Conservation (phyloP, 2,329 filamentous ascomycete species). For the Monosporascus sp. region DNA sequence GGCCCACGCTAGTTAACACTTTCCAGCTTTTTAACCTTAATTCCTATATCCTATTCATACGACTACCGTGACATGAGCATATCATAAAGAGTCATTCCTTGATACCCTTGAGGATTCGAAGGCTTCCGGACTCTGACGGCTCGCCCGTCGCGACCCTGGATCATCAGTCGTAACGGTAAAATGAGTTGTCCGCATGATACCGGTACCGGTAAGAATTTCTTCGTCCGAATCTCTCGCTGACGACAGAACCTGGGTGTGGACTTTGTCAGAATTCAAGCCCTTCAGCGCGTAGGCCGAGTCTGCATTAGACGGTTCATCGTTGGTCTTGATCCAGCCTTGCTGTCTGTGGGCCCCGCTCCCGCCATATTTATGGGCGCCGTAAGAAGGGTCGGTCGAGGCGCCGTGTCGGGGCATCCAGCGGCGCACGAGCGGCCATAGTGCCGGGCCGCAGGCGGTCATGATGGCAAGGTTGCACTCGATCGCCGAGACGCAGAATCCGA, state of each 20-base stretch:
- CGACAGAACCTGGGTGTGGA: slow-evolving; percentile 9
- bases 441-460: slow-evolving; percentile 32
- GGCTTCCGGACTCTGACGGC: slow-evolving; percentile 1
- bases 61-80: too few relatives aligned
- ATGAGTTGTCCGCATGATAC: slow-evolving; percentile 13
- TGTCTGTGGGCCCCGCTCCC: slow-evolving; percentile 4
- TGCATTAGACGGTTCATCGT: slow-evolving; percentile 3
- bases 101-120: slow-evolving; percentile 7
- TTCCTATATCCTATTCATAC: too few relatives aligned
- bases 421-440: slow-evolving; percentile 33
- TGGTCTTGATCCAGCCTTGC: slow-evolving; percentile 14
- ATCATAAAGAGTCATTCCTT: slow-evolving; percentile 6
- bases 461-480: slow-evolving; percentile 35
- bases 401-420: slow-evolving; percentile 21
- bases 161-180: slow-evolving; percentile 11
- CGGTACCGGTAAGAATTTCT: slow-evolving; percentile 15
- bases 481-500: slow-evolving; percentile 26
- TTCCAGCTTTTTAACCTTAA: too few relatives aligned
- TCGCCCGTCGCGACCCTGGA: not conserved
- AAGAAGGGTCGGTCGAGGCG: slow-evolving; percentile 16
- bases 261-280: slow-evolving; percentile 6
- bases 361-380: slow-evolving; percentile 12
- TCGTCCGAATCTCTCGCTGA: slow-evolving; percentile 13
- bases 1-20: too few relatives aligned
- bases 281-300: slow-evolving; percentile 9